Evolutionary conservation across 768 basidiomycete species (phyloP), one percentile per base, ranked within the genome.

Genomic region (Leccinum disarticulatum): DNA sequence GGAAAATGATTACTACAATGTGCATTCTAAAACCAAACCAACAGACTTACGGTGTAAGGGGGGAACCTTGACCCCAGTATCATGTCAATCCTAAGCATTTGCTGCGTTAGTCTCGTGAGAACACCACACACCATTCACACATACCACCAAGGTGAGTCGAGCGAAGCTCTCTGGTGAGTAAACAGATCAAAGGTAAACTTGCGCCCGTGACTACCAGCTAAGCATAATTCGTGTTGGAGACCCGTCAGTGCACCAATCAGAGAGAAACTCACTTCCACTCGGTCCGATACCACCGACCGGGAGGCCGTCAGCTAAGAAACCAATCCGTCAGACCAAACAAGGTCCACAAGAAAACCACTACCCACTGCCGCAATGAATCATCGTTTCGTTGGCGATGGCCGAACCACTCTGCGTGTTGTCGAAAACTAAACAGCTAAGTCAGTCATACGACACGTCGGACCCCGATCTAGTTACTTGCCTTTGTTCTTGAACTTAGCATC

Each of bases 111-210:
- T 27, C 17, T 7, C n/a, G 30, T 2, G 2, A 10, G 19, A n/a
- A 35, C 9, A 35, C 4, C 6, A 4, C 2, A 28, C 14, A 14
- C 2, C 6, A 15, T 22, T 8, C 19, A 47, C 2, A 22, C 70
- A 3, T 33, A 74, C 72, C 72, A 80, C 57, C 67, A 59, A 36
- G 79, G 81, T 4, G 72, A 74, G 63, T 80, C 77, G 10, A 82
- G 47, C 1, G 87, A 82, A 8, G 86, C 69, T 54, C 93, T 82
- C 22, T 83, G 64, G 68, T 95, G 91, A 0, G 90, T 91, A 74
- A 95, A 94, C 68, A 81, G 76, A 60, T 91, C 88, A 64, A 93
- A 94, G 4, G 79, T 76, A 66, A 77, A 88, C 67, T 91, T 91
- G 38, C 91, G 88, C 4, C 86, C 85, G 67, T 89, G 85, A 57